These are phyloP conservation scores for Linnemannia exigua DNA, from an alignment of 192 early-diverging fungal species.

Conservation along the genomic window DNA sequence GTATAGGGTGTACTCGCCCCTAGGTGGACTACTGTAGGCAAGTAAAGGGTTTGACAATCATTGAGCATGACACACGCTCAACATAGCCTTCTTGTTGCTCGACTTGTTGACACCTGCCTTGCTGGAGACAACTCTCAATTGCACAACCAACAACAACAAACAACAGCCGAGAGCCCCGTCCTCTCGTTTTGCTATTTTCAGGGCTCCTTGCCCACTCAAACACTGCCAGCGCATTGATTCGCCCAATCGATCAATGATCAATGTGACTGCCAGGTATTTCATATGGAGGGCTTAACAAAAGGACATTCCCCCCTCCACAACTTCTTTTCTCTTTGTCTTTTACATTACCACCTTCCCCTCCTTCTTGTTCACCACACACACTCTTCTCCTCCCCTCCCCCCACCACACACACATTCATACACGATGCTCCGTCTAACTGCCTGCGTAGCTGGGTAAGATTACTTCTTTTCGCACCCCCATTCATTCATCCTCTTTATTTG, in stretches of 20 bases:
- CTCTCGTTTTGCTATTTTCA: background rate
- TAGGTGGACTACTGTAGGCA: background rate
- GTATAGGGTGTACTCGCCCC: no score
- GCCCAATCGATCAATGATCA: conserved; percentile 1
- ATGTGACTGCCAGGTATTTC: conserved; percentile 10
- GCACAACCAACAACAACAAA: conserved; percentile 1
- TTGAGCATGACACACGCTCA: background rate
- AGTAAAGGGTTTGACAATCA: background rate
- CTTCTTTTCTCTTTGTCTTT: background rate
- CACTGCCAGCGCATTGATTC: conserved; percentile 7
- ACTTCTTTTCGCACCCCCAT: background rate
- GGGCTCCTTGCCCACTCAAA: background rate
- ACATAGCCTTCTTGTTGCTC: background rate
- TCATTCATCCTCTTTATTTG: background rate
- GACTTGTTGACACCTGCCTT: no score
- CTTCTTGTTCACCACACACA: background rate
- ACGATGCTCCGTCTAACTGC: conserved; percentile 63
- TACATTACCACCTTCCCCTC: background rate
- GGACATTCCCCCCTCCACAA: background rate
- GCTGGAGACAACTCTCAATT: background rate
- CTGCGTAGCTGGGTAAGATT: conserved; percentile 56
- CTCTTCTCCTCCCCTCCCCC: background rate
- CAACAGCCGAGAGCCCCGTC: background rate
- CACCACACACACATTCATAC: background rate
- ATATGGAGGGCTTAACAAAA: background rate